Base-by-base conservation (phyloP, 306 rosid genomes). In the Pueraria montana region DNA sequence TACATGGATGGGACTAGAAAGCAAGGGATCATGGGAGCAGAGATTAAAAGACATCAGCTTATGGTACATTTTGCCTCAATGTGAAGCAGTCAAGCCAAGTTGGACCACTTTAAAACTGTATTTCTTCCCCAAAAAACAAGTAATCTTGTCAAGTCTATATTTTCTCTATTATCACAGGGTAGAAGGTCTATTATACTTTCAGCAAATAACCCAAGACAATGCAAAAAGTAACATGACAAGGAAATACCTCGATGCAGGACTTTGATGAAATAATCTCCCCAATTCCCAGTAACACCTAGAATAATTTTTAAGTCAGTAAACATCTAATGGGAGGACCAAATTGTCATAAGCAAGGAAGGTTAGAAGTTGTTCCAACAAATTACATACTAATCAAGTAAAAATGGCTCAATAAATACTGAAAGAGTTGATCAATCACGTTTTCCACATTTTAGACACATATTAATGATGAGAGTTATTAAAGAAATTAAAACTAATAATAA, bases 241-340 rank as follows among this genome's bases (percentile, higher is more conserved):
- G 50, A 81, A 36, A 74, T 85, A 93, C 98, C 97, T 95, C 93
- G 58, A 88, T 92, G 89, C 96, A 95, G 87, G 97, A 89, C 88
- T 94, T 91, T 79, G 98, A 91, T 72, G 96, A 92, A 84, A 95
- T 89, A 72, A 85, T 87, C 87, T 95, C 98, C 73, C 98, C 98
- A 87, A 95, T 84, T 74, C 97, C 92, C 52, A 91, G 91, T 63
- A 95, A 88, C 59, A 95, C 98, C 98, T 95, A 82, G 34, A 73
- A 76, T 59, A 83, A 23, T 2, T n/a, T 32, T 63, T 13, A 36
- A 36, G 58, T 65, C 85, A 80, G 83, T 45, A 71, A 53, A 77
- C 56, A 75, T 34, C 36, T 6, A 78, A 64, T 24, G 42, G 43
- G 79, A 74, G 64, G 79, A 62, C 61, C 59, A 20, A 73, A 70